Base-by-base conservation (phyloP, 2,329 filamentous ascomycete genomes). In the Samsoniella hepiali region DNA sequence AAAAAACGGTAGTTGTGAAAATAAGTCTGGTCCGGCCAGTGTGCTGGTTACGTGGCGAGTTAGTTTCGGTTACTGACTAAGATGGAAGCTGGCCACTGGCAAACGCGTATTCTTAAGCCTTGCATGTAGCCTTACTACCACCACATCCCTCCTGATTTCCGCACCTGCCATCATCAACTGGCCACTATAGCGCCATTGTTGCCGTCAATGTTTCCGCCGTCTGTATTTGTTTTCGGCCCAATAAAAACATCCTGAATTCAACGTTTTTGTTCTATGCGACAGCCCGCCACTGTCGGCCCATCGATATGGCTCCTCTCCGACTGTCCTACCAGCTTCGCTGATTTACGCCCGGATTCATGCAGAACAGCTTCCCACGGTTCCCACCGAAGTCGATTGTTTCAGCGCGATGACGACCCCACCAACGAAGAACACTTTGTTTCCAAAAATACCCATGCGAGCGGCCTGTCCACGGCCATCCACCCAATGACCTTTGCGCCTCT, bases 371-470 rank as follows among this genome's bases (percentile, higher is more conserved):
- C 38, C 38, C 38, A 40, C 38, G 38, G 38, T 40, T 51, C 34
- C 11, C 47, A 51, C 32, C 57, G 32, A 59, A 34, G 22, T 51
- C 34, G 47, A 59, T 51, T 59, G 45, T 42, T 59, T 59, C 57
- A 51, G 45, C 17, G 17, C 10, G 15, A 42, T 10, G 44, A 17
- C 4, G 32, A 49, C 57, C 8, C 44, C 57, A 58, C 42, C 38
- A 31, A 11, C 27, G 27, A 42, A 8, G 36, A 49, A n/a, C 13
- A 15, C 29, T 6, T 34, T 34, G 49, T 51, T 51, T 34, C 49
- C 49, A 51, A 51, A 17, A 38, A 40, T 50, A 59, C n/a, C n/a
- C 34, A 38, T 27, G 44, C 8, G 29, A 45, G 42, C 42, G 40
- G 40, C 40, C 55, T 22, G 29, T 58, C 29, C 56, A n/a, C 56